phyloP scores from a whole-genome alignment of 352 stramenopile species.

The Pythium coloratum region DNA sequence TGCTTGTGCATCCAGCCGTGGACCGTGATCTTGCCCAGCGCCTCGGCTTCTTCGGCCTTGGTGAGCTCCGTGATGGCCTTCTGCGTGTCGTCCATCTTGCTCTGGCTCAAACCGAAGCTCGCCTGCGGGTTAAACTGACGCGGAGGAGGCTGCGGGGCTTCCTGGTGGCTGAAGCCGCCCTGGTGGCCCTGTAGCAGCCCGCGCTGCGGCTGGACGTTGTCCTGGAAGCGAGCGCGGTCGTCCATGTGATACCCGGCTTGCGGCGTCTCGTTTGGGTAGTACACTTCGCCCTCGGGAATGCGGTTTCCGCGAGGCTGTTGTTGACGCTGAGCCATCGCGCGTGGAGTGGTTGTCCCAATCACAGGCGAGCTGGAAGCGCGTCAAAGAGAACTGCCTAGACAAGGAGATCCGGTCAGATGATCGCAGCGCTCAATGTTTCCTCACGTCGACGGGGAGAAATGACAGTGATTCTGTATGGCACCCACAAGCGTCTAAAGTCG shows the following conservation, averaged over 20 bases:
- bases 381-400: too few relatives aligned
- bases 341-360: neutral
- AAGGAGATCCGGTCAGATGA: too few relatives aligned
- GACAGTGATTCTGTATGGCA: constrained; percentile 6
- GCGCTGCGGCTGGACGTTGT: constrained; percentile 15
- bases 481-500: neutral
- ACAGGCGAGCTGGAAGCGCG: neutral
- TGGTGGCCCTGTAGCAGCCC: constrained; percentile 17
- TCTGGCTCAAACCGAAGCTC: constrained; percentile 10
- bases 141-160: neutral
- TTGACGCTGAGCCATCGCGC: constrained; percentile 13
- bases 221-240: constrained; percentile 16
- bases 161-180: constrained; percentile 18
- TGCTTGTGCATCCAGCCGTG: constrained; percentile 88
- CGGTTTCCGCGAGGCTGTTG: constrained; percentile 2
- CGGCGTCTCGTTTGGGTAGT: constrained; percentile 24
- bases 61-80: constrained; percentile 69
- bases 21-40: constrained; percentile 66
- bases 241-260: constrained; percentile 2
- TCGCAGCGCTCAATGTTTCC: neutral
- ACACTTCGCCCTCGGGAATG: constrained; percentile 30
- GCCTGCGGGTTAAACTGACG: constrained; percentile 26
- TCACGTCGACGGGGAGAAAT: neutral
- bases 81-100: constrained; percentile 37
- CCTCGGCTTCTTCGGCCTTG: constrained; percentile 47